A percentile compares a stretch with the other conserved stretches of the same genome.
These are phyloP conservation scores for Rhodamnia argentea DNA, from an alignment of 345 rosid species.

Conservation along the genomic window DNA sequence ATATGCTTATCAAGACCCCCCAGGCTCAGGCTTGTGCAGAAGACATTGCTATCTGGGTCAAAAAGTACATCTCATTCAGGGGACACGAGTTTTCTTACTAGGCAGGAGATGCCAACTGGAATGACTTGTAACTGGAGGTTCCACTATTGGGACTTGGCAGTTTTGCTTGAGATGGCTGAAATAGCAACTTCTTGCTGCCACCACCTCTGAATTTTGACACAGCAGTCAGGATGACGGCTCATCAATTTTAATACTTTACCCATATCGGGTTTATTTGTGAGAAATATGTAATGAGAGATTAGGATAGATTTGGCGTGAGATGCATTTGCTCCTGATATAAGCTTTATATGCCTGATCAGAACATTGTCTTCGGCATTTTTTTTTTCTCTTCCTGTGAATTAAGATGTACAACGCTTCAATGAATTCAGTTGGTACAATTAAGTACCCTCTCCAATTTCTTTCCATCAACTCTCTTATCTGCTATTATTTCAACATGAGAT, in stretches of 20 bases:
- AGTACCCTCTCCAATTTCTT: neutral
- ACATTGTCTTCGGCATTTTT: neutral
- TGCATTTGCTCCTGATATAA: neutral
- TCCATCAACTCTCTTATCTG: neutral
- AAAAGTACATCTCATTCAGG: slow-evolving; percentile 75
- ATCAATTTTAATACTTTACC: neutral
- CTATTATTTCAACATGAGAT: neutral
- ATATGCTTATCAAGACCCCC: slow-evolving; percentile 80
- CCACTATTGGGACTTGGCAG: neutral
- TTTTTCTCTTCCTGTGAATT: neutral
- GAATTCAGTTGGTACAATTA: neutral
- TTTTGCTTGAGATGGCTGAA: neutral
- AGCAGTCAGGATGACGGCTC: neutral
- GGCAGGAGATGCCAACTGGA: neutral
- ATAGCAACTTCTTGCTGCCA: slow-evolving; percentile 2
- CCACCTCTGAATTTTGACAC: neutral
- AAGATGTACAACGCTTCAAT: neutral
- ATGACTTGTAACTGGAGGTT: neutral
- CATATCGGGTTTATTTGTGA: neutral
- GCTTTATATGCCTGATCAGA: neutral
- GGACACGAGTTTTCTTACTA: slow-evolving; percentile 91
- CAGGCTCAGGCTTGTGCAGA: slow-evolving; percentile 92
- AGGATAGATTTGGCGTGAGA: neutral
- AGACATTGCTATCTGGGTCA: slow-evolving; percentile 88
- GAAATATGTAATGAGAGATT: neutral